Evolutionary conservation across 176 grass and related monocot species (phyloP), one percentile per base, ranked within the genome.

Genomic region (Phyllostachys edulis): DNA sequence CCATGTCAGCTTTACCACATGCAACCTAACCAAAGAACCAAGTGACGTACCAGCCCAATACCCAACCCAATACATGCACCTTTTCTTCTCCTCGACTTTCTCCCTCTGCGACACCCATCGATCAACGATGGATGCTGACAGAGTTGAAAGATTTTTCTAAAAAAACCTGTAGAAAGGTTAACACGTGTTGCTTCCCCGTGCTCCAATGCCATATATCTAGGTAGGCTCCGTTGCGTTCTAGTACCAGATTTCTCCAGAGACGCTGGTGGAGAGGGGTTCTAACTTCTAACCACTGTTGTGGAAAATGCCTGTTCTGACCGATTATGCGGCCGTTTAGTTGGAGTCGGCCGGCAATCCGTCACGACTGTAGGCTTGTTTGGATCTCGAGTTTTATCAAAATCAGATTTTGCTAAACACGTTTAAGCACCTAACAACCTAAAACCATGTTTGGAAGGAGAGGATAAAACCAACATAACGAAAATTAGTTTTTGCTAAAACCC

Each of bases 1-100:
- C 52, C 42, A 13, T 80, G 77, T 87, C 77, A 87, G 85, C 69
- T 74, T 86, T 78, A 73, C 57, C 84, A 80, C 85, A 74, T 74
- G 77, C 77, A 46, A 55, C 84, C 56, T 32, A 56, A 80, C 57
- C 84, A 63, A 52, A 29, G 1, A 13, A 26, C 45, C 2, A 11
- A 63, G 4, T 0, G 60, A 63, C 60, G 26, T 24, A 14, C 60
- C 26, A 27, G 2, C 23, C 23, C 23, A 32, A 32, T 2, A 15
- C n/a, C n/a, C n/a, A n/a, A n/a, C n/a, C n/a, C n/a, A n/a, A n/a
- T 1, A 29, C 27, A 34, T 3, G 27, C 62, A 17, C 5, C 26
- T 27, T 64, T n/a, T 64, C 62, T n/a, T 64, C 27, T 34, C 27
- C 5, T 17, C 29, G 0, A 37, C 32, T 9, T 17, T 17, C 63